Percentiles rank a stretch among this genome's conserved stretches.
Evolutionary conservation across 441 rosid genomes (phyloP).

Genomic region (Gossypium lobatum): DNA sequence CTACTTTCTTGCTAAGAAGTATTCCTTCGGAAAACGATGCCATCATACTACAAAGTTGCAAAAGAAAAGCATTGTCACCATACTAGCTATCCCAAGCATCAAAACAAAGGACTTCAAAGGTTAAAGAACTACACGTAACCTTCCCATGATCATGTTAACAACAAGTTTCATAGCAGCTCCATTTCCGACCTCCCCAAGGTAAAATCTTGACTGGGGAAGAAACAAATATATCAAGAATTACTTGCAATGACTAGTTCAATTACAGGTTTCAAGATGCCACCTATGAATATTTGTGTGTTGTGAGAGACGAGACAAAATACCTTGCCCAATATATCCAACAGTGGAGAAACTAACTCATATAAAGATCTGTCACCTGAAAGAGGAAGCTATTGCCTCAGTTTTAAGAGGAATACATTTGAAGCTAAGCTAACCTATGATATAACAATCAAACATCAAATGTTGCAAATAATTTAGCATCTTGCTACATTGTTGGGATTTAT

Average conservation of each 20-base stretch:
- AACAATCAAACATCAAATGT: background rate
- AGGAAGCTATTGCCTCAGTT: conserved; percentile 20
- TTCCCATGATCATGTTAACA: conserved; percentile 98
- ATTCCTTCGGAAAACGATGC: conserved; percentile 86
- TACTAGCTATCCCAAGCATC: conserved; percentile 12
- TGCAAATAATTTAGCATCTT: conserved; percentile 3
- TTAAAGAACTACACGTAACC: conserved; percentile 31
- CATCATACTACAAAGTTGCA: conserved; percentile 68
- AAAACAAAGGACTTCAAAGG: background rate
- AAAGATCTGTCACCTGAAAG: conserved; percentile 76
- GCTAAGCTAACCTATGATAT: background rate
- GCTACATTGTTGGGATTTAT: background rate
- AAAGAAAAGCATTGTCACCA: background rate
- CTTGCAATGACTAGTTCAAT: background rate
- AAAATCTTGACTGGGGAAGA: conserved; percentile 72
- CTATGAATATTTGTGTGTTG: background rate
- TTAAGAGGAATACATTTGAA: background rate
- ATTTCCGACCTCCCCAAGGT: conserved; percentile 84
- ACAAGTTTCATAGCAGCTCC: conserved; percentile 97
- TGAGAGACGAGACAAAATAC: conserved; percentile 28
- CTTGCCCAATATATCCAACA: conserved; percentile 88
- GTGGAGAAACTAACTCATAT: conserved; percentile 54
- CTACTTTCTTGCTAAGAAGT: conserved; percentile 77
- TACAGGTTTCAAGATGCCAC: background rate
- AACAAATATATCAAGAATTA: background rate